Evolutionary conservation across 2,329 filamentous ascomycete species (phyloP).

Genomic region (Diaporthe sp.): DNA sequence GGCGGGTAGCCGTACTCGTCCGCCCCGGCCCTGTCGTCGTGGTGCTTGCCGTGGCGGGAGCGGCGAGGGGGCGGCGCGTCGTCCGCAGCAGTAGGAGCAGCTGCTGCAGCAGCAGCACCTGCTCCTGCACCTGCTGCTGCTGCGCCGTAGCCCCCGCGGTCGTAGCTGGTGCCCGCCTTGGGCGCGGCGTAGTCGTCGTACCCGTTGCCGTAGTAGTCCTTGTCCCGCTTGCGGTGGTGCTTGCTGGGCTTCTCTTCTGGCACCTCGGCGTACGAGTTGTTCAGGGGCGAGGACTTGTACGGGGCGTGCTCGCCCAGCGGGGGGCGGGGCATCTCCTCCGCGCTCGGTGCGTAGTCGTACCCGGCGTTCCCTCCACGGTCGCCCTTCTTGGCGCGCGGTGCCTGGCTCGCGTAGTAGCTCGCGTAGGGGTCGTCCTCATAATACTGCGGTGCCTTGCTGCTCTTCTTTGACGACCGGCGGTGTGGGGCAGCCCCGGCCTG

Average conservation of each 20-base stretch:
- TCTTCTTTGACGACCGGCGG: slow-evolving; percentile 20
- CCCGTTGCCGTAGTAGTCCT: slow-evolving; percentile 33
- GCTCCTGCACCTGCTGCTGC: neutral
- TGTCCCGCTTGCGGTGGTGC: slow-evolving; percentile 26
- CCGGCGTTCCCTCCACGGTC: neutral
- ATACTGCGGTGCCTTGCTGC: slow-evolving; percentile 23
- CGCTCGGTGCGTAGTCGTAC: slow-evolving; percentile 20
- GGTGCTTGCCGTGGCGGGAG: slow-evolving; percentile 11
- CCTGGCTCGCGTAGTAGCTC: slow-evolving; percentile 14
- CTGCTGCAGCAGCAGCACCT: too few species aligned
- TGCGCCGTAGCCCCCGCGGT: slow-evolving; percentile 11
- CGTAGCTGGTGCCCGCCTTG: slow-evolving; percentile 15
- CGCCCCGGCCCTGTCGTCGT: slow-evolving; percentile 17
- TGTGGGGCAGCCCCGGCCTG: neutral
- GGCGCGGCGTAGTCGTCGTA: neutral
- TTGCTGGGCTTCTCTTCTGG: slow-evolving; percentile 34
- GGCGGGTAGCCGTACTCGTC: slow-evolving; percentile 28
- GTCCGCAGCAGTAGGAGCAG: neutral
- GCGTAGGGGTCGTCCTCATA: slow-evolving; percentile 34
- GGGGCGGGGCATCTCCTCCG: slow-evolving; percentile 21
- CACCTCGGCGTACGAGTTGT: neutral
- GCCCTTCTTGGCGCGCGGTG: slow-evolving; percentile 5
- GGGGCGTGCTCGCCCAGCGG: slow-evolving; percentile 35
- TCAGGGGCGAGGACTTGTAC: slow-evolving; percentile 14
- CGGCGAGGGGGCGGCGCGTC: slow-evolving; percentile 36